These are phyloP conservation scores for Toxoplasma gondii DNA, from an alignment of 169 alveolate species.

Conservation along the genomic window DNA sequence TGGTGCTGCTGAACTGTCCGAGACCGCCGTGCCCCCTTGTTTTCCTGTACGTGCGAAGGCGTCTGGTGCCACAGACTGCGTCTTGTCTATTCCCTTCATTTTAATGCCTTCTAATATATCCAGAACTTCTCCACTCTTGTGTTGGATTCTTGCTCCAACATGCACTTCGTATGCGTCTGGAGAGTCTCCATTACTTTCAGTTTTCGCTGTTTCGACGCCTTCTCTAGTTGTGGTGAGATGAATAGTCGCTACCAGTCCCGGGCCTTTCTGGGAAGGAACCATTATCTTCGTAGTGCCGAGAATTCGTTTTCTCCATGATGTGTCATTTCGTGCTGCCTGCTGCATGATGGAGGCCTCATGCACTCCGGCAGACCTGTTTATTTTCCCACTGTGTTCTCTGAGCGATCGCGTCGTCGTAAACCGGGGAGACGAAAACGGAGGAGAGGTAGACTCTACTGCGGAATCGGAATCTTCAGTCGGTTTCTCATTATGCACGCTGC, in stretches of 20 bases:
- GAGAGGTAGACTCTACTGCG: too few relatives aligned
- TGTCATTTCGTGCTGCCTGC: too few relatives aligned
- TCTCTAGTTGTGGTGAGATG: background rate
- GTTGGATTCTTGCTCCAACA: background rate
- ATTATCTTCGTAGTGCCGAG: background rate
- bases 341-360: too few relatives aligned
- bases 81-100: background rate
- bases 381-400: too few relatives aligned
- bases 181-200: background rate
- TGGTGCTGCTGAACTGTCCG: background rate
- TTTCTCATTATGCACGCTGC: too few relatives aligned
- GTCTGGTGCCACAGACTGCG: background rate
- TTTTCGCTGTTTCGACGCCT: background rate
- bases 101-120: background rate
- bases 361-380: too few relatives aligned
- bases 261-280: background rate
- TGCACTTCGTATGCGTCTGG: background rate
- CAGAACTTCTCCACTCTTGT: background rate
- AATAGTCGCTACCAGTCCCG: background rate
- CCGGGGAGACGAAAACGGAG: too few relatives aligned
- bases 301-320: background rate
- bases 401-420: too few relatives aligned
- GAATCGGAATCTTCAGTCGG: too few relatives aligned
- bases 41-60: background rate
- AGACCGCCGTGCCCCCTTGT: background rate